phyloP scores from a whole-genome alignment of 306 rosid genomes.

The Sicyos edulis region DNA sequence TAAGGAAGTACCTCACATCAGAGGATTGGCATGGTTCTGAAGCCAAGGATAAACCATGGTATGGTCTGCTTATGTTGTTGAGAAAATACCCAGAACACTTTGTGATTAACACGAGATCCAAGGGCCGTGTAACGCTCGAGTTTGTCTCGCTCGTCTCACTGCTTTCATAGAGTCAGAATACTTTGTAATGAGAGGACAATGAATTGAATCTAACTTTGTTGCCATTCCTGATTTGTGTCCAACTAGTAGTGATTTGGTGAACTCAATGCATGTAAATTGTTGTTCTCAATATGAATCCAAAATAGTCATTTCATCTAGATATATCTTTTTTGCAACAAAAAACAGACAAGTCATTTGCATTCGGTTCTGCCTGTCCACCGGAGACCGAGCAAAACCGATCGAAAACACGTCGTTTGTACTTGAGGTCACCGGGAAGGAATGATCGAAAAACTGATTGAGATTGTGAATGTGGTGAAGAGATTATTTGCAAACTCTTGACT shows the following conservation, averaged over 20 bases:
- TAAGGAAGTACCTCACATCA: conserved; percentile 77
- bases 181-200: neutral
- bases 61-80: conserved; percentile 80
- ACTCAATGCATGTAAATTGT: conserved; percentile 13
- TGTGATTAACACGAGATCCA: conserved; percentile 41
- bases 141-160: conserved; percentile 93
- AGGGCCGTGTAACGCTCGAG: conserved; percentile 72
- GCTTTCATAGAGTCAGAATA: conserved; percentile 40
- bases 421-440: neutral
- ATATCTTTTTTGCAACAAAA: neutral
- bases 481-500: neutral
- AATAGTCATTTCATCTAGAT: neutral
- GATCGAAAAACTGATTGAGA: conserved; percentile 1
- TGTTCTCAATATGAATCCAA: conserved; percentile 1
- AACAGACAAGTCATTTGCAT: conserved; percentile 8
- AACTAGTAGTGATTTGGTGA: neutral
- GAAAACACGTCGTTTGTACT: neutral
- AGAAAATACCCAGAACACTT: conserved; percentile 87
- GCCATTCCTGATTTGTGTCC: neutral
- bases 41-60: conserved; percentile 97
- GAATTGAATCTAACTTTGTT: neutral
- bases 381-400: neutral
- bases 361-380: conserved; percentile 3
- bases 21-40: conserved; percentile 88
- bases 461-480: conserved; percentile 6